phyloP scores from a whole-genome alignment of 2,329 filamentous ascomycete genomes.

The Alternaria hordeiaustralica region DNA sequence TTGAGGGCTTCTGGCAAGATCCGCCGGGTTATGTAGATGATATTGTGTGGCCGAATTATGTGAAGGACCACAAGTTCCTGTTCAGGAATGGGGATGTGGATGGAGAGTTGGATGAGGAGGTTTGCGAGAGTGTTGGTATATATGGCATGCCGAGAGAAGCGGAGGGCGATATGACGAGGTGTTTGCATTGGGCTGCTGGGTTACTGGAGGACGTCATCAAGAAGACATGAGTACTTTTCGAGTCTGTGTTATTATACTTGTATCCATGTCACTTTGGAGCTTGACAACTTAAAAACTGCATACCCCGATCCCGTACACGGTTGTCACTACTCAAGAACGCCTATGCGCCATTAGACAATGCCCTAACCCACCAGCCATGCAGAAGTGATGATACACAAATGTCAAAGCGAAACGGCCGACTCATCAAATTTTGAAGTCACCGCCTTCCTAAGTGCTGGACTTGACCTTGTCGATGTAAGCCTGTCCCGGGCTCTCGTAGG shows the following conservation, averaged over 20 bases:
- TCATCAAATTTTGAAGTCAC: background rate
- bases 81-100: slow-evolving; percentile 74
- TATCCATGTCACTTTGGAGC: background rate
- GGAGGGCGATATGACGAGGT: slow-evolving; percentile 42
- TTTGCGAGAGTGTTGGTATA: slow-evolving; percentile 36
- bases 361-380: slow-evolving; percentile 14
- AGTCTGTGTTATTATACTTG: slow-evolving; percentile 12
- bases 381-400: slow-evolving; percentile 20
- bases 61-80: slow-evolving; percentile 78
- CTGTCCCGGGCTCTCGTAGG: slow-evolving; percentile 75
- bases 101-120: slow-evolving; percentile 57
- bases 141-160: slow-evolving; percentile 50
- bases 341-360: slow-evolving; percentile 19
- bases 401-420: background rate
- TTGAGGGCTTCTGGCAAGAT: slow-evolving; percentile 91
- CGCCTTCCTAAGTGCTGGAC: slow-evolving; percentile 30
- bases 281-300: background rate
- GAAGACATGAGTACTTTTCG: slow-evolving; percentile 7
- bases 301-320: background rate
- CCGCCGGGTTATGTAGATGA: slow-evolving; percentile 93
- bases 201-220: slow-evolving; percentile 32
- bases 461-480: slow-evolving; percentile 75
- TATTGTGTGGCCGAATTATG: slow-evolving; percentile 96
- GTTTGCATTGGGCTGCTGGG: slow-evolving; percentile 40
- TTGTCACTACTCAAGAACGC: slow-evolving; percentile 7